Percentiles rank a stretch among this genome's conserved stretches.
Evolutionary conservation across 805 yeast species (phyloP).

Genomic region (Nadsonia fulvescens): DNA sequence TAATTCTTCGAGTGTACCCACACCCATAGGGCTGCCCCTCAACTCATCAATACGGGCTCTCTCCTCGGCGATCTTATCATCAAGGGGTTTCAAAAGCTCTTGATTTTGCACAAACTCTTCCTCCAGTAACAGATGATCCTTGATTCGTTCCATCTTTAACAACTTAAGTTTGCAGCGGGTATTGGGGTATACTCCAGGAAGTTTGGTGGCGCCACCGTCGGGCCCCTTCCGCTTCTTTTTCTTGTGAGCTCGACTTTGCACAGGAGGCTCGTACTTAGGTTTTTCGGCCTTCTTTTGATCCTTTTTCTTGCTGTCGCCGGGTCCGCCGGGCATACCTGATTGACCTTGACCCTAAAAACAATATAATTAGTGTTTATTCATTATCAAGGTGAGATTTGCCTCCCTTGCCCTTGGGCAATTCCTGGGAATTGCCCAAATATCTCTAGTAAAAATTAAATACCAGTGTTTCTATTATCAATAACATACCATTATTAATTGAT

Average conservation of each 20-base stretch:
- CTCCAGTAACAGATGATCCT: constrained; percentile 85
- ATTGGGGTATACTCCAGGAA: constrained; percentile 79
- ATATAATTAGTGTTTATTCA: neutral
- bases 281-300: constrained; percentile 22
- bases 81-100: constrained; percentile 88
- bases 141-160: constrained; percentile 85
- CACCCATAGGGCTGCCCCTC: constrained; percentile 90
- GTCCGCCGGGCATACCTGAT: constrained; percentile 16
- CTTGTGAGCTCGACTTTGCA: constrained; percentile 81
- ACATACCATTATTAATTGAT: no score
- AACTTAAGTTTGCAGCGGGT: constrained; percentile 87
- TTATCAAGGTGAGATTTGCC: no score
- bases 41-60: constrained; percentile 87
- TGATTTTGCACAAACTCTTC: constrained; percentile 92
- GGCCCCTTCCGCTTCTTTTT: constrained; percentile 76
- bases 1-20: constrained; percentile 91
- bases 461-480: no score
- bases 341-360: constrained; percentile 19
- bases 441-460: no score
- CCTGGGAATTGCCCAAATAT: no score
- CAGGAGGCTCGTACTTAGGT: constrained; percentile 98
- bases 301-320: constrained; percentile 18
- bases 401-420: no score
- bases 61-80: constrained; percentile 91
- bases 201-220: constrained; percentile 69